Evolutionary conservation across 768 basidiomycete genomes (phyloP).

Genomic region (Daedaleopsis nitida): DNA sequence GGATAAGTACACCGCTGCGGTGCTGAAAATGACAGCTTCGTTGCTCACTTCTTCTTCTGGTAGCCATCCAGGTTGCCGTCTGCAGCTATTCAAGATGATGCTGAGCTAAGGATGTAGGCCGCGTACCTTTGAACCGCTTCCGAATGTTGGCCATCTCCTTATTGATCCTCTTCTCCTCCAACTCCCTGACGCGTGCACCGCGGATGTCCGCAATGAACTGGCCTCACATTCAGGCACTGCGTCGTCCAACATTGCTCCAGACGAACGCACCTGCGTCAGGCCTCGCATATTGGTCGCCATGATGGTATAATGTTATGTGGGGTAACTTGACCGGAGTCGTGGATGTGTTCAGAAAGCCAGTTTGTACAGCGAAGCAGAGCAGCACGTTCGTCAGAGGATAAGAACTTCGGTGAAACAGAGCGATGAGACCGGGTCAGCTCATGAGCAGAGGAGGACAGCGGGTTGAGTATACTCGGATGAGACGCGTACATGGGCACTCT

Average conservation of each 20-base stretch:
- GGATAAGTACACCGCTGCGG: neutral
- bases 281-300: slow-evolving; percentile 95
- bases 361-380: neutral
- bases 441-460: slow-evolving; percentile 5
- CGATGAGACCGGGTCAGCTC: neutral
- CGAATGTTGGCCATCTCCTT: slow-evolving; percentile 99
- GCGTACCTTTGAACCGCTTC: slow-evolving; percentile 94
- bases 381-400: neutral
- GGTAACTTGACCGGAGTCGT: slow-evolving; percentile 3
- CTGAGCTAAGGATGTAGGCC: slow-evolving; percentile 3
- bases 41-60: slow-evolving; percentile 85
- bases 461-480: neutral
- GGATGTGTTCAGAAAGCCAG: neutral
- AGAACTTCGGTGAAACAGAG: neutral
- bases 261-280: slow-evolving; percentile 77
- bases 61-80: slow-evolving; percentile 88
- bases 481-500: neutral
- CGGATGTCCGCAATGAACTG: slow-evolving; percentile 99
- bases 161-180: slow-evolving; percentile 99
- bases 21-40: neutral
- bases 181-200: slow-evolving; percentile 91
- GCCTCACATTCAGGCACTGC: neutral
- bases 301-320: slow-evolving; percentile 17
- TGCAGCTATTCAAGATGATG: slow-evolving; percentile 29
- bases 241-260: neutral